These are phyloP conservation scores for Cenchrus fungigraminus DNA, from an alignment of 176 grass and related monocot species.

Conservation along the genomic window DNA sequence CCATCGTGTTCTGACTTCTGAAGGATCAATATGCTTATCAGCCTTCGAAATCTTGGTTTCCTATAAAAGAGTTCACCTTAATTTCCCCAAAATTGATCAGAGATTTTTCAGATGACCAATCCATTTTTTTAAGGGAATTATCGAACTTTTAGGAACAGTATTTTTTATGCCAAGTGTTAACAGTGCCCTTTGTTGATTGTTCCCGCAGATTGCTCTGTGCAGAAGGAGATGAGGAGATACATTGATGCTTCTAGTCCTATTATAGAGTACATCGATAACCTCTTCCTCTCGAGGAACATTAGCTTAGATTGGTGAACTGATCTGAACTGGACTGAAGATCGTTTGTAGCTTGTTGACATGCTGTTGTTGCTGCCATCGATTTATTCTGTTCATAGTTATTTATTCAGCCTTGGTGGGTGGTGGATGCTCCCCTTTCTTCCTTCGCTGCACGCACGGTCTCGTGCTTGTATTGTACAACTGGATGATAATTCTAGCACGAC, in stretches of 20 bases:
- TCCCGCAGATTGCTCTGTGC: slow-evolving; percentile 72
- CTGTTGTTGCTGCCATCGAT: slow-evolving; percentile 43
- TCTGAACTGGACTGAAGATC: slow-evolving; percentile 49
- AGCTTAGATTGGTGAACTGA: slow-evolving; percentile 86
- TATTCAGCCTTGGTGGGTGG: slow-evolving; percentile 51
- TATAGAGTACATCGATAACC: slow-evolving; percentile 91
- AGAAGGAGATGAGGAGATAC: slow-evolving; percentile 96
- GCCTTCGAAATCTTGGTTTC: not conserved
- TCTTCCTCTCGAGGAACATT: slow-evolving; percentile 93
- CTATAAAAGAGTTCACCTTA: not conserved
- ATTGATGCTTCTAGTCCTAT: slow-evolving; percentile 80
- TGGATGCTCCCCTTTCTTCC: slow-evolving; percentile 35
- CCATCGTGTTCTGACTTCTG: not conserved
- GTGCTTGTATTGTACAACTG: slow-evolving; percentile 38
- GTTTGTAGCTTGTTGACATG: slow-evolving; percentile 29
- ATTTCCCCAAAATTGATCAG: not conserved
- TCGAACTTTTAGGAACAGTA: not conserved
- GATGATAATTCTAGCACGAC: slow-evolving; percentile 42
- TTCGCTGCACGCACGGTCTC: slow-evolving; percentile 24
- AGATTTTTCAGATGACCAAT: not conserved
- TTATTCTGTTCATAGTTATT: slow-evolving; percentile 37
- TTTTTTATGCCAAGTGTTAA: not conserved
- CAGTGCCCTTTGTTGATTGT: not conserved
- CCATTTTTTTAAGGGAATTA: not conserved
- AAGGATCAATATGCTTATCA: not conserved